Percentiles rank a stretch among this genome's conserved stretches.
Conservation (phyloP, 2,329 filamentous ascomycete species). For the Fusarium piperis region DNA sequence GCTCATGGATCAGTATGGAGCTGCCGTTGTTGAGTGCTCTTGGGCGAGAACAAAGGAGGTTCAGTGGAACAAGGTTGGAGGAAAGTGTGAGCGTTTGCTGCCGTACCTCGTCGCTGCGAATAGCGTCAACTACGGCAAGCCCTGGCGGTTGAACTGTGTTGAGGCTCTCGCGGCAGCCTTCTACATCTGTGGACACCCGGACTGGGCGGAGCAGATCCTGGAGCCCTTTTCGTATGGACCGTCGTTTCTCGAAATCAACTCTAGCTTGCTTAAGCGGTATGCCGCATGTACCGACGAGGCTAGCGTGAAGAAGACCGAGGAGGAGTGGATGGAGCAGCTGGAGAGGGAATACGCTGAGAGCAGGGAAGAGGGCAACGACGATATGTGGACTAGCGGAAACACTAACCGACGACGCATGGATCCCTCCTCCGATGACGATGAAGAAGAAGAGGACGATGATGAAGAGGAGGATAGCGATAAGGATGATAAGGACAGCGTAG, state of each 20-base stretch:
- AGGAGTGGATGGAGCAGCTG: slow-evolving; percentile 87
- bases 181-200: slow-evolving; percentile 87
- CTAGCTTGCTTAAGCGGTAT: slow-evolving; percentile 82
- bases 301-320: slow-evolving; percentile 84
- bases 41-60: slow-evolving; percentile 95
- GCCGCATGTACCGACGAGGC: slow-evolving; percentile 84
- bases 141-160: slow-evolving; percentile 94
- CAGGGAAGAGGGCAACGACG: slow-evolving; percentile 73
- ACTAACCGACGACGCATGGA: slow-evolving; percentile 73
- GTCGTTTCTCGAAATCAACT: slow-evolving; percentile 92
- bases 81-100: slow-evolving; percentile 88
- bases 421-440: slow-evolving; percentile 66
- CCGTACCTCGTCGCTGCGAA: slow-evolving; percentile 98
- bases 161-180: slow-evolving; percentile 95
- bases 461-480: slow-evolving; percentile 58
- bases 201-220: slow-evolving; percentile 89
- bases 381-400: slow-evolving; percentile 93
- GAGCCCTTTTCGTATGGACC: slow-evolving; percentile 88
- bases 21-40: slow-evolving; percentile 95
- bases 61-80: slow-evolving; percentile 90
- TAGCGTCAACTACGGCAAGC: slow-evolving; percentile 95
- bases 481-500: slow-evolving; percentile 57
- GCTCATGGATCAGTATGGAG: slow-evolving; percentile 86
- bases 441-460: slow-evolving; percentile 59
- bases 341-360: slow-evolving; percentile 90